Evolutionary conservation across 2,329 filamentous ascomycete species (phyloP), one percentile per base, ranked within the genome.

Genomic region (Nemania sp.): DNA sequence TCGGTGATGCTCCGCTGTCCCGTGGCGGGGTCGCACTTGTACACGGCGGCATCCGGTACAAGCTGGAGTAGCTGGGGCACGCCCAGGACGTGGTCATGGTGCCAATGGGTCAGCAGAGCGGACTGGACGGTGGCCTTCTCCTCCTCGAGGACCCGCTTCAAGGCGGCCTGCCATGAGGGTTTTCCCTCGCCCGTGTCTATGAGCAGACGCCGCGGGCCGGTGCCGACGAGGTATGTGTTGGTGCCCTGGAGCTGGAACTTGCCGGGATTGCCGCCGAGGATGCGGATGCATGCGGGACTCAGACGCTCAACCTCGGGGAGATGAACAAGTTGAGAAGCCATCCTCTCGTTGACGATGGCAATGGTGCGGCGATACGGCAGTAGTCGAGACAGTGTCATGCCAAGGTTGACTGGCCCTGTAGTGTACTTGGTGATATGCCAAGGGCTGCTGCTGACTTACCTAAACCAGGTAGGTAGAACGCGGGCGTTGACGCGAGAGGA

Each of bases 211-310:
- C 79, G 77, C 5, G 79, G 74, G 3, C 93, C 94, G 6, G 84
- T 87, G 60, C 95, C 95, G 60, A 99, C 72, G 17, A 99, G 83
- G 75, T 99, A 99, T 35, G 95, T 99, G 75, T 99, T 99, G 67
- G 95, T 97, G 64, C 92, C 89, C 76, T 89, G 85, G 11, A 89
- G 77, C 4, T 85, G 83, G 70, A 87, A 88, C 80, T 96, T 97
- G 72, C 90, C 87, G 12, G 95, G 94, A 76, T 99, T 99, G 9
- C 90, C 92, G 60, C 90, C 95, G 17, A 98, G 81, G 63, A 99
- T 90, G 57, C 95, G 86, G 64, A 97, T 89, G 46, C 93, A 90
- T 13, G 84, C 80, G 18, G 90, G 84, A 71, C 90, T 94, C 56
- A 98, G 81, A 62, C 89, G 86, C 76, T 94, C 87, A 52, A 96